These are phyloP conservation scores for Cladophialophora chaetospira DNA, from an alignment of 2,329 filamentous ascomycete genomes.

Conservation along the genomic window DNA sequence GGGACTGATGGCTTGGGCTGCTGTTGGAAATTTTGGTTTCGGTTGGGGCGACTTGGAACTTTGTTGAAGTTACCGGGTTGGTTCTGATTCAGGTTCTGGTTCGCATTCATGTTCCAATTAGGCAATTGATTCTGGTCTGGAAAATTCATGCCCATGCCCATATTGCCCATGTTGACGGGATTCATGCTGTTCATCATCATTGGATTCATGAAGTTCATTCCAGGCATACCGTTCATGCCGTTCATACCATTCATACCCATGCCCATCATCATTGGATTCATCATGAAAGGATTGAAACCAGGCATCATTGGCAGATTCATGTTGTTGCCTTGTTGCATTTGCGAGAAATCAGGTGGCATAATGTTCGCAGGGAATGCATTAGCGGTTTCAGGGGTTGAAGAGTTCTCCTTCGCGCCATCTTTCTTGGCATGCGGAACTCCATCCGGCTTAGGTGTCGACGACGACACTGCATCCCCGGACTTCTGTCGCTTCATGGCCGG, in stretches of 20 bases:
- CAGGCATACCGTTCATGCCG: slow-evolving; percentile 25
- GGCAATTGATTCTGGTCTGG: slow-evolving; percentile 32
- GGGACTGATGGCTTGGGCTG: slow-evolving; percentile 29
- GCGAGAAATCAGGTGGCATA: slow-evolving; percentile 37
- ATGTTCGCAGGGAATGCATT: slow-evolving; percentile 33
- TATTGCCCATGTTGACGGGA: slow-evolving; percentile 37
- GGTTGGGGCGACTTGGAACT: slow-evolving; percentile 24
- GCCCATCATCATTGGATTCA: slow-evolving; percentile 53
- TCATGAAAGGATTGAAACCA: slow-evolving; percentile 38
- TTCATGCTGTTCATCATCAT: slow-evolving; percentile 48
- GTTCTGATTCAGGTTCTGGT: slow-evolving; percentile 36
- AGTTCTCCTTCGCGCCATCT: slow-evolving; percentile 8
- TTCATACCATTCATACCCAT: slow-evolving; percentile 37
- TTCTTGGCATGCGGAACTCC: slow-evolving; percentile 1
- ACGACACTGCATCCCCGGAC: slow-evolving; percentile 41
- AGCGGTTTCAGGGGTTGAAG: slow-evolving; percentile 15
- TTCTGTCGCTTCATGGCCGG: slow-evolving; percentile 47
- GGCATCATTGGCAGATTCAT: slow-evolving; percentile 32
- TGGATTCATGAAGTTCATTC: slow-evolving; percentile 45
- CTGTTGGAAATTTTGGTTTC: slow-evolving; percentile 18
- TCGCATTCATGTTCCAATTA: slow-evolving; percentile 38
- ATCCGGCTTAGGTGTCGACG: slow-evolving; percentile 35
- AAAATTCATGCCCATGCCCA: slow-evolving; percentile 33
- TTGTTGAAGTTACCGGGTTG: slow-evolving; percentile 37
- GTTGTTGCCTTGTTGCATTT: slow-evolving; percentile 31